Base-by-base conservation (phyloP, 2,329 filamentous ascomycete species). In the Cercospora sesami region DNA sequence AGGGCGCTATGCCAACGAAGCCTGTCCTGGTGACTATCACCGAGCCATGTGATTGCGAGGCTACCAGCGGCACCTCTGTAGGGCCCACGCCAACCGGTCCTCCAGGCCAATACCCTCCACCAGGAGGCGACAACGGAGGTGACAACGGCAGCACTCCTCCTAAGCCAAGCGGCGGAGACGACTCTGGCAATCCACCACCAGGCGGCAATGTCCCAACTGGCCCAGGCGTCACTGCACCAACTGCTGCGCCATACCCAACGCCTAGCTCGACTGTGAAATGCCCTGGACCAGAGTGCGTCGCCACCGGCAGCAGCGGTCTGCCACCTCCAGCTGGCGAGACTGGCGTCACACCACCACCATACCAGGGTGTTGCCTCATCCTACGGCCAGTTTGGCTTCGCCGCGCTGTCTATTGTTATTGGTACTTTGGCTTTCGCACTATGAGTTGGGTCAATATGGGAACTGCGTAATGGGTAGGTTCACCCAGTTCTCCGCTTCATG, bases 21-120 rank as follows among this genome's bases (percentile, higher is more conserved):
- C 74, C 77, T 18, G 65, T 73, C 10, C 65, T 73, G 26, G 75
- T 78, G 61, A 80, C 78, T 12, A 72, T 79, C 69, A 80, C 78
- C 42, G 73, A 77, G 70, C 78, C 77, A 55, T 80, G 78, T 71
- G 75, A 73, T 28, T 78, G 76, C 68, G 71, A 75, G 42, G 73
- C 76, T 10, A 74, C 73, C 57, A 68, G 73, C 51, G 75, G 75
- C 51, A 71, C 68, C 42, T 59, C 71, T 21, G 63, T 72, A 51
- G 61, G 53, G 57, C 68, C 67, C 12, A 68, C 65, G 33, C 68
- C 73, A 48, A 68, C 73, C 36, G 69, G 68, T 31, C 31, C 23
- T 39, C 58, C 55, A 57, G 39, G 61, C 18, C 64, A 62, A 61
- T 42, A 57, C 16, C 64, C 64, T 61, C 58, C 36, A 7, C 57